phyloP scores from a whole-genome alignment of 2,329 filamentous ascomycete species.

The Elsinoe perseae region DNA sequence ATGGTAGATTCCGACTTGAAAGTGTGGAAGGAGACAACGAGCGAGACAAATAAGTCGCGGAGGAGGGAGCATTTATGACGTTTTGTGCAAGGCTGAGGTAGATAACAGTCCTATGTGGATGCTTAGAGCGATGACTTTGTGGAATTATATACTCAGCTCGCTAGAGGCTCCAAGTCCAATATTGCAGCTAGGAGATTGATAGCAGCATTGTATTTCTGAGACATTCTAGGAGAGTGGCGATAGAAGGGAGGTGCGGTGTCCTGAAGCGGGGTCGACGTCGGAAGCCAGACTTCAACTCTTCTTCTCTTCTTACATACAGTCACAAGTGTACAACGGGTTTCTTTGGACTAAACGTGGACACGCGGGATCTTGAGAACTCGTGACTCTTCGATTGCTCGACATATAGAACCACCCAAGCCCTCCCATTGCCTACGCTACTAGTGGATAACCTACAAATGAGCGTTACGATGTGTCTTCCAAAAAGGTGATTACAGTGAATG shows the following conservation, averaged over 20 bases:
- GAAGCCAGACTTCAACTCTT: background rate
- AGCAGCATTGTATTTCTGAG: background rate
- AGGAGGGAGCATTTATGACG: background rate
- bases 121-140: background rate
- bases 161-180: too few relatives aligned
- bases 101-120: background rate
- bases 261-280: constrained; percentile 2
- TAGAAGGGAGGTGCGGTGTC: background rate
- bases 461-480: background rate
- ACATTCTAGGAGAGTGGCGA: background rate
- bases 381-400: background rate
- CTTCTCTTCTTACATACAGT: too few relatives aligned
- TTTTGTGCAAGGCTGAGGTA: background rate
- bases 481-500: constrained; percentile 5
- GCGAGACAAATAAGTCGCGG: too few relatives aligned
- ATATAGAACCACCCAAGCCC: constrained; percentile 4
- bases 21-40: background rate
- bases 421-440: background rate
- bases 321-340: too few relatives aligned
- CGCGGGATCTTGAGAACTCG: too few relatives aligned
- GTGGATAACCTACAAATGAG: constrained; percentile 9
- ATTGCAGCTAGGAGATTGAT: too few relatives aligned
- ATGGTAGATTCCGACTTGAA: background rate
- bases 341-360: too few relatives aligned
- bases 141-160: background rate